These are phyloP conservation scores for Sonneratia alba DNA, from an alignment of 345 rosid species.

Conservation along the genomic window DNA sequence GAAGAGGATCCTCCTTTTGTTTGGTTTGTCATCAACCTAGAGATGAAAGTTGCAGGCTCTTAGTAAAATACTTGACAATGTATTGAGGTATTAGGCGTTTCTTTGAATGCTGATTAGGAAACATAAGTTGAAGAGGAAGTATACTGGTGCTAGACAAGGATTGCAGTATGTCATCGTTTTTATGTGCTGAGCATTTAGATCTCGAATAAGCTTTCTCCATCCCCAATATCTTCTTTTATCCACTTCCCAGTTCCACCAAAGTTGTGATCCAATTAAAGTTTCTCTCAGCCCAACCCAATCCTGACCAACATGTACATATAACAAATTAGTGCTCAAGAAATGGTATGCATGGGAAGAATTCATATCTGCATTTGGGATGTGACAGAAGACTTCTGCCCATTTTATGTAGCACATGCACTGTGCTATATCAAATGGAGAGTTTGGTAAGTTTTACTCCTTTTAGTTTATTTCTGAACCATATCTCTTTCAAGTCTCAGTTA, in stretches of 20 bases:
- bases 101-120: neutral
- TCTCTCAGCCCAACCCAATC: conserved; percentile 69
- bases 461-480: neutral
- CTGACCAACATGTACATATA: conserved; percentile 17
- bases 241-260: conserved; percentile 84
- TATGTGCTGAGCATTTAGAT: conserved; percentile 37
- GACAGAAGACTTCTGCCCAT: neutral
- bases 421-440: neutral
- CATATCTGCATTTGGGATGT: neutral
- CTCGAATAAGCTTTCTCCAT: conserved; percentile 43
- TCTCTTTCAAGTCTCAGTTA: neutral
- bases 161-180: conserved; percentile 75
- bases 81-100: neutral
- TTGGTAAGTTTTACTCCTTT: neutral
- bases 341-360: neutral
- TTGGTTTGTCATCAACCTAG: conserved; percentile 41
- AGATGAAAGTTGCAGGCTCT: conserved; percentile 8
- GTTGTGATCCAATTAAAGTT: conserved; percentile 56
- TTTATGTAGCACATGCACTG: neutral
- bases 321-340: neutral
- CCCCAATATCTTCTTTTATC: conserved; percentile 41
- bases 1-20: conserved; percentile 41
- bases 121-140: neutral
- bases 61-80: no score
- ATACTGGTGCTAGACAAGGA: conserved; percentile 67